Conservation (phyloP, 345 rosid genomes). For the Aquilaria yunnanensis region DNA sequence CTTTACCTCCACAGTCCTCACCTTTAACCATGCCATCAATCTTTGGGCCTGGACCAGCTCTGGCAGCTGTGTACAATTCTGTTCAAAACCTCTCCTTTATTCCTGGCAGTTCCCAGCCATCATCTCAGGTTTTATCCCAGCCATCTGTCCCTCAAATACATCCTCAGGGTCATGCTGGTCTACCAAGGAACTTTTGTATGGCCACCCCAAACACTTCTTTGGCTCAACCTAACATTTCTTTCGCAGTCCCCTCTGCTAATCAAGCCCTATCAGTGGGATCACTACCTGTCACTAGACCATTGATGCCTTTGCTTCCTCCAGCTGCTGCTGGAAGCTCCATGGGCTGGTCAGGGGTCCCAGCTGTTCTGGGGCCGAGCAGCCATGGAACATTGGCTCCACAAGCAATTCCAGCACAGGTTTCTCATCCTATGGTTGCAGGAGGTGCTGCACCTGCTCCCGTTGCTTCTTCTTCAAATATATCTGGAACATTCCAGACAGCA, state of each 20-base stretch:
- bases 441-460: slow-evolving; percentile 23
- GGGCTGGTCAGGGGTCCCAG: slow-evolving; percentile 21
- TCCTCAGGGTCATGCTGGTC: slow-evolving; percentile 27
- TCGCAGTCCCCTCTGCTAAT: slow-evolving; percentile 30
- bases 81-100: slow-evolving; percentile 29
- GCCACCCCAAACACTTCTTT: slow-evolving; percentile 34
- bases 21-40: slow-evolving; percentile 28
- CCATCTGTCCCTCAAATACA: slow-evolving; percentile 30
- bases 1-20: slow-evolving; percentile 22
- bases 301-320: slow-evolving; percentile 30
- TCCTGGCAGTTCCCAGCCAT: slow-evolving; percentile 24
- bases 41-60: slow-evolving; percentile 41
- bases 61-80: slow-evolving; percentile 25
- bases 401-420: slow-evolving; percentile 29
- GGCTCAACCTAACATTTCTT: slow-evolving; percentile 24
- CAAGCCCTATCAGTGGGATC: slow-evolving; percentile 36
- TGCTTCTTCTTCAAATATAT: slow-evolving; percentile 18
- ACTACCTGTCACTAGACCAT: slow-evolving; percentile 27
- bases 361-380: slow-evolving; percentile 27
- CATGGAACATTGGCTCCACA: slow-evolving; percentile 34
- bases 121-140: slow-evolving; percentile 25
- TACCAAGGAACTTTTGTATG: slow-evolving; percentile 33
- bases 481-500: slow-evolving; percentile 18
- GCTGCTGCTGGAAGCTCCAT: slow-evolving; percentile 24
- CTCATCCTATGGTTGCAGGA: slow-evolving; percentile 32